phyloP scores from a whole-genome alignment of 2,329 filamentous ascomycete species.

The Pseudogymnoascus sp. region DNA sequence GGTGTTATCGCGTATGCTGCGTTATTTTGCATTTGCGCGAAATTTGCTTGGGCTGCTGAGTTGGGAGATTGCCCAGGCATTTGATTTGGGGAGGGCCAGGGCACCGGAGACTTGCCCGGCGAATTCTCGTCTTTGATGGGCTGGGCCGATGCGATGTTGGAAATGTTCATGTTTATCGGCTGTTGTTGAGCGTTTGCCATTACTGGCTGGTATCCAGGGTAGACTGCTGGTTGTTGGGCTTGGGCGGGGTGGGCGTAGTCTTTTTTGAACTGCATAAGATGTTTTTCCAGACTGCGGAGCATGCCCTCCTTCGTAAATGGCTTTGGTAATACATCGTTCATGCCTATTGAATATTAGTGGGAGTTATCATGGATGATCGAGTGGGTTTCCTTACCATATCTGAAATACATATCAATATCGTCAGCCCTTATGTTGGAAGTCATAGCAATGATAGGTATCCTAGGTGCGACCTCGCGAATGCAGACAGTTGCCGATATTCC shows the following conservation, averaged over 20 bases:
- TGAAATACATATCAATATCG: slow-evolving; percentile 95
- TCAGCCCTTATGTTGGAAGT: slow-evolving; percentile 96
- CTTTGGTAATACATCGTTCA: slow-evolving; percentile 96
- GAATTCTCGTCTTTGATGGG: slow-evolving; percentile 28
- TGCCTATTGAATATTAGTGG: slow-evolving; percentile 50
- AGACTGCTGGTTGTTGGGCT: slow-evolving; percentile 21
- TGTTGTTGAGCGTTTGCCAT: slow-evolving; percentile 18
- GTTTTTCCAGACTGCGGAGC: slow-evolving; percentile 78
- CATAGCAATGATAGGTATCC: slow-evolving; percentile 92
- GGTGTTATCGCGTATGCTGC: slow-evolving; percentile 25
- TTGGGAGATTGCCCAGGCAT: slow-evolving; percentile 25
- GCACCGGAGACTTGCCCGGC: slow-evolving; percentile 28
- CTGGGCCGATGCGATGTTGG: slow-evolving; percentile 23
- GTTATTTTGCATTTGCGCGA: slow-evolving; percentile 25
- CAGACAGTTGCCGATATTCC: slow-evolving; percentile 91
- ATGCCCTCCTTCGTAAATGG: slow-evolving; percentile 89
- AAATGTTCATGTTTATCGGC: slow-evolving; percentile 25
- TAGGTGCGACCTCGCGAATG: slow-evolving; percentile 77
- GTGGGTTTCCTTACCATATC: slow-evolving; percentile 64
- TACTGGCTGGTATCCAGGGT: slow-evolving; percentile 16
- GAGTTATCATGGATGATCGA: background rate
- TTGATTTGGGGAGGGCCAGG: slow-evolving; percentile 29
- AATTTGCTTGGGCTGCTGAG: slow-evolving; percentile 19
- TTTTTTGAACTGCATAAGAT: slow-evolving; percentile 77
- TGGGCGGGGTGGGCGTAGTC: slow-evolving; percentile 29